Base-by-base conservation (phyloP, 2,329 filamentous ascomycete genomes). In the Bipolaris oryzae region DNA sequence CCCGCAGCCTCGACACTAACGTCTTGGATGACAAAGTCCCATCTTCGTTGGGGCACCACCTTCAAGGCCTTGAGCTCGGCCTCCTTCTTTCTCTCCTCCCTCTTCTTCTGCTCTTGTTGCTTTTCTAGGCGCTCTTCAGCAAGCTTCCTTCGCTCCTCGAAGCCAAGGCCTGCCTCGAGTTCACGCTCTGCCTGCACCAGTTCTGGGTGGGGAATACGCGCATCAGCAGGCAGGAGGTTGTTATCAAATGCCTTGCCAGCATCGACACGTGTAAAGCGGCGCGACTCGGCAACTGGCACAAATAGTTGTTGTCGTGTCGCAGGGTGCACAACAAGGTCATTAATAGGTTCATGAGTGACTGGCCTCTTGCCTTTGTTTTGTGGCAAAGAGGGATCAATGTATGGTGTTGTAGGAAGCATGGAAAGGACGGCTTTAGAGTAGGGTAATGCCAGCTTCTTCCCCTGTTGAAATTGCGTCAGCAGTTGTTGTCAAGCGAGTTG, bases 371-470 rank as follows among this genome's bases (percentile, higher is more conserved):
- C 60, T 20, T 66, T 69, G 50, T 74, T 70, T 11, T 55, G 53
- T 7, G 70, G 63, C 5, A 65, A 50, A 1, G 64, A 63, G 6
- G 72, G 62, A 45, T 74, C 67, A 31, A 75, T 69, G 58, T 82
- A 77, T 3, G 79, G 78, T n/a, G 86, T 90, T 52, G 64, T 70
- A 2, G 92, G 92, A 5, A 98, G 80, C 92, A 97, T 96, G 33
- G 80, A 78, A 66, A 91, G 81, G 21, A 98, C 82, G 10, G 92
- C 90, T 55, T 84, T 84, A 21, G 89, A 83, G 75, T 97, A 97
- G 11, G 91, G 88, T 23, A 80, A 83, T 2, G 92, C 92, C 35
- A 96, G 78, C 58, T 81, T 83, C 80, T 94, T 92, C 55, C 86
- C 87, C 94, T 96, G 62, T 58, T 13, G 16, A 7, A 33, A 6